Evolutionary conservation across 2,329 filamentous ascomycete species (phyloP), one percentile per base, ranked within the genome.

Genomic region (Cadophora gregata): DNA sequence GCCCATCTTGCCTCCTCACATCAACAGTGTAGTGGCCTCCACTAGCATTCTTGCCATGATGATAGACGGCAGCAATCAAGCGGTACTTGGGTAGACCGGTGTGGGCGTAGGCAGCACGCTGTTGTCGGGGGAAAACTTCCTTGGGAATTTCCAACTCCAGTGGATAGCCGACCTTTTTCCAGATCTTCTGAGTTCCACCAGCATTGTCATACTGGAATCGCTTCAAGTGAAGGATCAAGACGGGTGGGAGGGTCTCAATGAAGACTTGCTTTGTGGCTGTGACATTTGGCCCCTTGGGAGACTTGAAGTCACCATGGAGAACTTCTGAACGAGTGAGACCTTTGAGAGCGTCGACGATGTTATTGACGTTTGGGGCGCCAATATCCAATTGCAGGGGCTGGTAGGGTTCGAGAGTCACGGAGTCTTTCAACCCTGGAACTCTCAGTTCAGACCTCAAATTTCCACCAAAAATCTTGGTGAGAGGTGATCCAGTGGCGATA

Each of bases 1-100:
- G 88, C n/a, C 91, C 93, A 77, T 99, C 96, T 79, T 98, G 95
- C 61, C 96, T 90, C 66, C 94, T 89, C 48, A 97, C 91, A 78
- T 99, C 96, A n/a, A 96, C 95, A 1, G 96, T 99, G 79, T 99
- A 99, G 78, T 99, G 96, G 3, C 96, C 96, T 62, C 93, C 94
- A 70, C 92, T 96, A 42, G 96, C 96, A 74, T 96, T 97, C 82
- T 97, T 97, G 67, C 96, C 96, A 74, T 99, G 96, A 76, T 99
- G 96, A 77, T 99, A 99, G 25, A 99, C 93, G 33, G 97, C 96
- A 24, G 90, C 92, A 69, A 90, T 96, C 16, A 99, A 86, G 59
- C 88, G 89, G 79, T 98, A 99, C 76, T 90, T 92, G 4, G 94
- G 93, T 67, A 92, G 83, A 1, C 88, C 87, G 51, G 90, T 89